phyloP scores from a whole-genome alignment of 495 filamentous ascomycete species.

The Penicillium canescens region DNA sequence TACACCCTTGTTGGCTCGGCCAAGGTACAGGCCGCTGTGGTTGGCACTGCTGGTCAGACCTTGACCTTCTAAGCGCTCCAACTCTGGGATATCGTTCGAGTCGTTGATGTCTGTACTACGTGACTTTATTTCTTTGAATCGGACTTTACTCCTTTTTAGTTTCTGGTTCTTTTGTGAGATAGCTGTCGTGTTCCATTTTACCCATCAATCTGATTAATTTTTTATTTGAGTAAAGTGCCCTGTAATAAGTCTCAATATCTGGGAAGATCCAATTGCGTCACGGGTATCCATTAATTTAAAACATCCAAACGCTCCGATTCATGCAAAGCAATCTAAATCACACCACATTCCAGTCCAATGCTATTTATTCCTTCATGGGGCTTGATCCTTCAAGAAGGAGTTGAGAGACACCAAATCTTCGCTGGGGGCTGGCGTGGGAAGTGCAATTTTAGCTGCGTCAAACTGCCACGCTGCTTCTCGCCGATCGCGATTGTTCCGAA shows the following conservation, averaged over 20 bases:
- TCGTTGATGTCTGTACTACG: too few species aligned
- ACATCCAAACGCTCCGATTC: conserved; percentile 6
- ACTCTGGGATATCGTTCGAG: too few species aligned
- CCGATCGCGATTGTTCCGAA: conserved; percentile 28
- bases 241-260: not conserved
- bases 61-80: conserved; percentile 45
- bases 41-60: conserved; percentile 55
- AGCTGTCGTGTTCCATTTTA: too few species aligned
- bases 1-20: conserved; percentile 47
- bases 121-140: too few species aligned
- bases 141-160: too few species aligned
- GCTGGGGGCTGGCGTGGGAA: conserved; percentile 25
- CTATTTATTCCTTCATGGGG: not conserved
- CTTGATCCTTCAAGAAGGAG: conserved; percentile 23
- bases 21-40: conserved; percentile 45
- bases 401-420: conserved; percentile 24
- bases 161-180: too few species aligned
- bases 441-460: conserved; percentile 33
- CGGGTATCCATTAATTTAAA: conserved; percentile 11
- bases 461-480: conserved; percentile 42
- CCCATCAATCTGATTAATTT: too few species aligned
- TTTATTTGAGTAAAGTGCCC: too few species aligned
- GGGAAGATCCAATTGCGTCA: not conserved
- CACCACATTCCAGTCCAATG: conserved; percentile 3
- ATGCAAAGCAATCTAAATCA: conserved; percentile 18